Conservation (phyloP, 805 yeast species). For the Candida boleticola region DNA sequence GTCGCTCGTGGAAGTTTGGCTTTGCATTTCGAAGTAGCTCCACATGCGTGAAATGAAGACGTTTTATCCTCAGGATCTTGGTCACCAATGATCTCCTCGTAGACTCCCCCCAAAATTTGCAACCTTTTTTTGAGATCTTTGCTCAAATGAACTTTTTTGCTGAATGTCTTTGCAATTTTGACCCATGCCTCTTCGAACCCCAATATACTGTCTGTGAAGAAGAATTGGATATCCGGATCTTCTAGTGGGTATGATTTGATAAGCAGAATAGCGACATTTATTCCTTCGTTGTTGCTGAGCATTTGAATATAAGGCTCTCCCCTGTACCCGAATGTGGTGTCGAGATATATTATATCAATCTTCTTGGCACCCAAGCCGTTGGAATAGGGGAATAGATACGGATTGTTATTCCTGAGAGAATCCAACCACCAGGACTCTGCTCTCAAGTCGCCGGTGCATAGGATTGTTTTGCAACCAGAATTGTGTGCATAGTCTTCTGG, state of each 20-base stretch:
- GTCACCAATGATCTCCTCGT: background rate
- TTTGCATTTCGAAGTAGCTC: background rate
- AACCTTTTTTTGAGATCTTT: slow-evolving; percentile 7
- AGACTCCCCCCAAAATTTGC: background rate
- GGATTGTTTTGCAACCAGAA: slow-evolving; percentile 25
- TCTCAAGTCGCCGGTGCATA: slow-evolving; percentile 57
- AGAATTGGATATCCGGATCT: slow-evolving; percentile 37
- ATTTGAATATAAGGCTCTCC: slow-evolving; percentile 49
- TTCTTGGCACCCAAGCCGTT: slow-evolving; percentile 18
- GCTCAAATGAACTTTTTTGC: slow-evolving; percentile 13
- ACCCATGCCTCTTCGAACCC: slow-evolving; percentile 60
- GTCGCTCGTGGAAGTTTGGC: slow-evolving; percentile 3
- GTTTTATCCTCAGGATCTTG: background rate
- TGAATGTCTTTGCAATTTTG: slow-evolving; percentile 24
- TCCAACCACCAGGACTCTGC: slow-evolving; percentile 55
- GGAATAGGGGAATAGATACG: slow-evolving; percentile 41
- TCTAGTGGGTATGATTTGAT: slow-evolving; percentile 43
- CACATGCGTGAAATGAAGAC: background rate
- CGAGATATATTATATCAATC: slow-evolving; percentile 50
- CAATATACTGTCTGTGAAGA: slow-evolving; percentile 36
- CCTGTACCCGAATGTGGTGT: slow-evolving; percentile 52
- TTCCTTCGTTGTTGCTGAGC: slow-evolving; percentile 41
- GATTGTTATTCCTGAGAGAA: slow-evolving; percentile 30
- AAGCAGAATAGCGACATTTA: slow-evolving; percentile 27
- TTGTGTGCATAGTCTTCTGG: background rate